These are phyloP conservation scores for Xerocomellus chrysenteron DNA, from an alignment of 768 basidiomycete genomes.

Conservation along the genomic window DNA sequence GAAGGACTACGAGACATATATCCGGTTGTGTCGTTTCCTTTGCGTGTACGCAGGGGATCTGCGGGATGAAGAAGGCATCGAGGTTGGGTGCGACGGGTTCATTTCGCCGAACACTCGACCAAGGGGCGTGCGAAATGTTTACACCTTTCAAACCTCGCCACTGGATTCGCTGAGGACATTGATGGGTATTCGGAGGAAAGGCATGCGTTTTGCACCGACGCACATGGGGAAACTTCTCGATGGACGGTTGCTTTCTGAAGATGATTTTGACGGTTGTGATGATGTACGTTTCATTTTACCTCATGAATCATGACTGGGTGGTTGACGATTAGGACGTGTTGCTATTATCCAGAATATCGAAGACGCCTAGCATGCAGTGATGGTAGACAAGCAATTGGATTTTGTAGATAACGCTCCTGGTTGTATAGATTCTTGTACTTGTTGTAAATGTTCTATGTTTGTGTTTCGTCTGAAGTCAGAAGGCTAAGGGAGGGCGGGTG, in stretches of 20 bases:
- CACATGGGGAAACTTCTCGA: slow-evolving; percentile 43
- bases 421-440: neutral
- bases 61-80: neutral
- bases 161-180: slow-evolving; percentile 26
- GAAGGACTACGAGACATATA: slow-evolving; percentile 26
- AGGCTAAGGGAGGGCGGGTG: no score
- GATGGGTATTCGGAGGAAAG: slow-evolving; percentile 38
- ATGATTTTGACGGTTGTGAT: slow-evolving; percentile 3
- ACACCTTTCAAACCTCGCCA: slow-evolving; percentile 37
- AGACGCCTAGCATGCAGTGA: neutral
- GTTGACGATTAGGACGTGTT: neutral
- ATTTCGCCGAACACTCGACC: slow-evolving; percentile 18
- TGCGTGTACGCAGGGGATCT: slow-evolving; percentile 23
- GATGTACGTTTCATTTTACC: neutral
- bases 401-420: neutral
- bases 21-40: slow-evolving; percentile 27
- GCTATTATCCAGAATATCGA: neutral
- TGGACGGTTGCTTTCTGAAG: slow-evolving; percentile 22
- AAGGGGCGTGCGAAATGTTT: neutral
- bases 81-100: slow-evolving; percentile 21
- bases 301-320: neutral
- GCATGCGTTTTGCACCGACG: slow-evolving; percentile 36
- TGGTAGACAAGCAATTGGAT: neutral
- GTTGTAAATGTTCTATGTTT: neutral
- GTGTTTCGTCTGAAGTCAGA: no score